These are phyloP conservation scores for Trichothecium roseum DNA, from an alignment of 2,329 filamentous ascomycete genomes.

Conservation along the genomic window DNA sequence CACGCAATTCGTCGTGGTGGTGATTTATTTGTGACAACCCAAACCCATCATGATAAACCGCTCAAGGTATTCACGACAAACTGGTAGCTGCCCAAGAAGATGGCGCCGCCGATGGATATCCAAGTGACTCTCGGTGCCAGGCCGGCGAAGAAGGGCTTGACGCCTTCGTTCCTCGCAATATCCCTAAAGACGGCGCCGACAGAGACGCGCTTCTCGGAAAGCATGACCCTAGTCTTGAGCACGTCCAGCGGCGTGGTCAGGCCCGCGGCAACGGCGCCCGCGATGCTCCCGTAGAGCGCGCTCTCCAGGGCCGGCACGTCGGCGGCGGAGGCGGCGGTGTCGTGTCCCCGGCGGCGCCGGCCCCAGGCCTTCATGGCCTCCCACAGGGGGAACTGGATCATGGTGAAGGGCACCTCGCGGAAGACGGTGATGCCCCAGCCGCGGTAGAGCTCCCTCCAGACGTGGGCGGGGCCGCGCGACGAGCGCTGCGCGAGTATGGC, in stretches of 20 bases:
- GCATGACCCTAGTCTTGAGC: slow-evolving; percentile 93
- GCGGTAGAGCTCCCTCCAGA: slow-evolving; percentile 79
- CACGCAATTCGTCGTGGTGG: no score
- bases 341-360: slow-evolving; percentile 26
- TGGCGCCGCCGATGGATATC: slow-evolving; percentile 90
- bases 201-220: slow-evolving; percentile 58
- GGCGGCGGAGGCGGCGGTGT: slow-evolving; percentile 11
- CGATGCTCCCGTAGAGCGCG: slow-evolving; percentile 71
- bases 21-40: no score
- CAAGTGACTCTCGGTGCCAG: slow-evolving; percentile 78
- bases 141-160: slow-evolving; percentile 62
- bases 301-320: slow-evolving; percentile 65
- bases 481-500: slow-evolving; percentile 51
- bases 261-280: slow-evolving; percentile 77
- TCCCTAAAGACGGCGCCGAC: slow-evolving; percentile 48
- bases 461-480: slow-evolving; percentile 36
- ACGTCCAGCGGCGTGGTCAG: slow-evolving; percentile 92
- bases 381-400: slow-evolving; percentile 97
- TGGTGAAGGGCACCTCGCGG: slow-evolving; percentile 92
- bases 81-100: slow-evolving; percentile 91
- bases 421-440: slow-evolving; percentile 90
- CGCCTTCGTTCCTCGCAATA: slow-evolving; percentile 55
- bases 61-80: slow-evolving; percentile 68
- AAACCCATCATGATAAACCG: no score
- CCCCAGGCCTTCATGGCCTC: slow-evolving; percentile 77